phyloP scores from a whole-genome alignment of 768 basidiomycete species.

The Podaxis pistillaris region DNA sequence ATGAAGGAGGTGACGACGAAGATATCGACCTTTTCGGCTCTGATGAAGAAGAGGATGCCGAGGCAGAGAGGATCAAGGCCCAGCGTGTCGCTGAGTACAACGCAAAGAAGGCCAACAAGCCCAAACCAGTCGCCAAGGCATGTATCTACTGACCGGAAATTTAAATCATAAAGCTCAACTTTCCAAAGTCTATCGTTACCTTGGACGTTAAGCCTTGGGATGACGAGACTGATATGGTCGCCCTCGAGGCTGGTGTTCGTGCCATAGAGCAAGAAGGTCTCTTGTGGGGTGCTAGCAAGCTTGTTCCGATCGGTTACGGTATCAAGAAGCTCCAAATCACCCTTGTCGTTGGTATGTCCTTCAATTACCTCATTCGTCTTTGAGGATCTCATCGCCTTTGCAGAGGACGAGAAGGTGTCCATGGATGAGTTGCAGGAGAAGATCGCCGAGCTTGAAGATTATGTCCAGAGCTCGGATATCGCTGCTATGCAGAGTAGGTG shows the following conservation, averaged over 20 bases:
- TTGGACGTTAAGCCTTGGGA: conserved; percentile 99
- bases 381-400: conserved; percentile 7
- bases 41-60: conserved; percentile 79
- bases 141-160: conserved; percentile 18
- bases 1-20: conserved; percentile 63
- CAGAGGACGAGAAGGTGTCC: conserved; percentile 95
- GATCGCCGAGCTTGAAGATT: conserved; percentile 81
- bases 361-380: not conserved
- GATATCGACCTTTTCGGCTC: conserved; percentile 87
- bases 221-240: conserved; percentile 96
- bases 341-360: conserved; percentile 51
- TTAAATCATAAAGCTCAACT: not conserved
- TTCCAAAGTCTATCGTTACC: conserved; percentile 87
- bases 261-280: conserved; percentile 88
- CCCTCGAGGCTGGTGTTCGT: conserved; percentile 79
- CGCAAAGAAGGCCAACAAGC: conserved; percentile 89
- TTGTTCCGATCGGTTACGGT: conserved; percentile 87
- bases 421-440: conserved; percentile 92
- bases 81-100: conserved; percentile 94
- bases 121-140: conserved; percentile 87
- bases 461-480: conserved; percentile 88
- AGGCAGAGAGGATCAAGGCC: conserved; percentile 84
- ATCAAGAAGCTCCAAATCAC: conserved; percentile 89
- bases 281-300: conserved; percentile 92
- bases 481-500: conserved; percentile 90